Conservation (phyloP, 2,329 filamentous ascomycete species). For the Alternaria dauci region DNA sequence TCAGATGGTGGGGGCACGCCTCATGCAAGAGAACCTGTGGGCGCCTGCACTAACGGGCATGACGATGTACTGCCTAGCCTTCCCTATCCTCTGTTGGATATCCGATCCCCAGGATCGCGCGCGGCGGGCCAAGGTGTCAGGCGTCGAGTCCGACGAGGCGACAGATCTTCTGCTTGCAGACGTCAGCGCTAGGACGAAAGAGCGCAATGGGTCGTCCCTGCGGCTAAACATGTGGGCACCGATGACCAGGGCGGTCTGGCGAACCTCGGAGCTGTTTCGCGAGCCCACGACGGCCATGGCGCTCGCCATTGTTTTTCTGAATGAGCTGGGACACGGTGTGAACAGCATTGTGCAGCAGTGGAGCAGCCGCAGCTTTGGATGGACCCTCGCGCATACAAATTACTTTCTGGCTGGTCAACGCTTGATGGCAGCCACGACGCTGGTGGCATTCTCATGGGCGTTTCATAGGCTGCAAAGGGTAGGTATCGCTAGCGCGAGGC, state of each 20-base stretch:
- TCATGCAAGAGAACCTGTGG: not conserved
- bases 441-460: not conserved
- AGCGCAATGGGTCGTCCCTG: not conserved
- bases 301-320: not conserved
- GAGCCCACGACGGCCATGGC: not conserved
- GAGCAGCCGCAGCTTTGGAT: not conserved
- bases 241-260: not conserved
- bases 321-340: not conserved
- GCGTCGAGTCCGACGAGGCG: not conserved
- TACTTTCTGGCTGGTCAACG: not conserved
- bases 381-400: not conserved
- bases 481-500: not conserved
- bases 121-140: not conserved
- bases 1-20: not conserved
- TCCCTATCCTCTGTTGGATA: not conserved
- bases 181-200: not conserved
- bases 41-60: not conserved
- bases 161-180: not conserved
- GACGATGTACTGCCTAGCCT: not conserved
- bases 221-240: not conserved
- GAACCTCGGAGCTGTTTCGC: not conserved
- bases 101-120: not conserved
- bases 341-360: not conserved
- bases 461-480: not conserved
- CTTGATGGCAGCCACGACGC: not conserved